Percentiles rank a stretch among this genome's conserved stretches.
phyloP scores from a whole-genome alignment of 257 asterid genomes.

The Solanum paucissectum region DNA sequence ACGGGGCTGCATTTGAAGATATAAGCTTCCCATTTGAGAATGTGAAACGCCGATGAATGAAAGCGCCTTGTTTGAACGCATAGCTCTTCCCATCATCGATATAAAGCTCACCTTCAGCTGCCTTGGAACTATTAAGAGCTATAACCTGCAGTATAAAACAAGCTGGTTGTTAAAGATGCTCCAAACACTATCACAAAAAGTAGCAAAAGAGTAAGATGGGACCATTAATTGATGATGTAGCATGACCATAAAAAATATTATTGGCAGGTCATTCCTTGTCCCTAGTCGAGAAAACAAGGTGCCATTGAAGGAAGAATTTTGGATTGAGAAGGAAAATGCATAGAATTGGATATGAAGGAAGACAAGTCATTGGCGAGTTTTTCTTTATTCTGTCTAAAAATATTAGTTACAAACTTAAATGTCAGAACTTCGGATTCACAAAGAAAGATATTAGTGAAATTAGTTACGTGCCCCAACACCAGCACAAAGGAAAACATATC shows the following conservation, averaged over 20 bases:
- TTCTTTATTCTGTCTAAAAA: not conserved
- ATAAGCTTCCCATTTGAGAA: constrained; percentile 50
- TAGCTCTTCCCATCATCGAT: constrained; percentile 93
- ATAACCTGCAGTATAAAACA: constrained; percentile 45
- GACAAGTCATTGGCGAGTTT: not conserved
- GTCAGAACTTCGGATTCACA: not conserved
- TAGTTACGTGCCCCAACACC: not conserved
- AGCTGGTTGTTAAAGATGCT: not conserved
- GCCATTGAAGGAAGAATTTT: not conserved
- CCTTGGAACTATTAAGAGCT: constrained; percentile 73
- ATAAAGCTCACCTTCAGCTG: constrained; percentile 90
- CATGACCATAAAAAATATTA: not conserved
- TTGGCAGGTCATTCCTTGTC: not conserved
- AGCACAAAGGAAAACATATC: not conserved
- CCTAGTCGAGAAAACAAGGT: not conserved
- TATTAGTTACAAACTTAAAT: not conserved
- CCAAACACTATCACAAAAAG: not conserved
- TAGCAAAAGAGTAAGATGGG: not conserved
- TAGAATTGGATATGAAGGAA: not conserved
- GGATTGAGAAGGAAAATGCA: not conserved
- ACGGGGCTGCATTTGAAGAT: constrained; percentile 36
- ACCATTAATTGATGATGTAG: not conserved
- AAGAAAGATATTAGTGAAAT: not conserved
- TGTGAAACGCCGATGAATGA: constrained; percentile 61
- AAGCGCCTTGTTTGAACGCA: constrained; percentile 56